Percentiles rank a stretch among this genome's conserved stretches.
These are phyloP conservation scores for Dipteronia dyeriana DNA, from an alignment of 345 rosid genomes.

Conservation along the genomic window DNA sequence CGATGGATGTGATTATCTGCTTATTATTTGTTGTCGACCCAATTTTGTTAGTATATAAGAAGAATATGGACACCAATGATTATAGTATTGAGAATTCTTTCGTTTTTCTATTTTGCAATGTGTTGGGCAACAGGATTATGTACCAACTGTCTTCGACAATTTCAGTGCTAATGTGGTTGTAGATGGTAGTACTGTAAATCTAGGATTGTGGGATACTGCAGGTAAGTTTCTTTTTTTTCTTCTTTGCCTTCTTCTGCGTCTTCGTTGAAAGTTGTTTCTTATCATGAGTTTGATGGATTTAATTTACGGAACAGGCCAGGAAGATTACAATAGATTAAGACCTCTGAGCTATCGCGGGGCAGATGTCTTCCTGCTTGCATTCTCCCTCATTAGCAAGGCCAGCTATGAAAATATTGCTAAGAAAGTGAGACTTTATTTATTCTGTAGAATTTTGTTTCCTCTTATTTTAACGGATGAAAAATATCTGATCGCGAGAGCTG, in stretches of 20 bases:
- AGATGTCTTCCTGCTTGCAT: conserved; percentile 85
- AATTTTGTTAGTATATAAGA: background rate
- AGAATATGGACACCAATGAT: background rate
- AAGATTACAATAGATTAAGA: conserved; percentile 86
- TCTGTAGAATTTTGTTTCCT: conserved; percentile 1
- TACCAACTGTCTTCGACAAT: conserved; percentile 84
- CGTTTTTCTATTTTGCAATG: background rate
- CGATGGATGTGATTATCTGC: background rate
- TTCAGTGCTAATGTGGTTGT: conserved; percentile 86
- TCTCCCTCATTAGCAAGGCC: conserved; percentile 92
- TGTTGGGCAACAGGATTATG: conserved; percentile 59
- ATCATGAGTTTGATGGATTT: conserved; percentile 16
- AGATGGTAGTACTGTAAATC: conserved; percentile 77
- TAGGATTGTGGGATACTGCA: conserved; percentile 88
- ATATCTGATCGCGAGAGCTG: conserved; percentile 21
- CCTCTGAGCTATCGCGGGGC: conserved; percentile 96
- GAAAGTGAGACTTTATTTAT: conserved; percentile 45
- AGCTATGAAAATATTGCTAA: conserved; percentile 89
- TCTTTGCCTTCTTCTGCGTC: background rate
- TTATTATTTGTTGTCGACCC: background rate
- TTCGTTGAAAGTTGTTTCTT: background rate
- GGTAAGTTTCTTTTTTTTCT: conserved; percentile 40
- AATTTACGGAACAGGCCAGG: conserved; percentile 67
- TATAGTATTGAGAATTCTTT: conserved; percentile 3
- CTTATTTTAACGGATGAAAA: background rate